These are phyloP conservation scores for Xylaria polymorpha DNA, from an alignment of 2,329 filamentous ascomycete species.

Conservation along the genomic window DNA sequence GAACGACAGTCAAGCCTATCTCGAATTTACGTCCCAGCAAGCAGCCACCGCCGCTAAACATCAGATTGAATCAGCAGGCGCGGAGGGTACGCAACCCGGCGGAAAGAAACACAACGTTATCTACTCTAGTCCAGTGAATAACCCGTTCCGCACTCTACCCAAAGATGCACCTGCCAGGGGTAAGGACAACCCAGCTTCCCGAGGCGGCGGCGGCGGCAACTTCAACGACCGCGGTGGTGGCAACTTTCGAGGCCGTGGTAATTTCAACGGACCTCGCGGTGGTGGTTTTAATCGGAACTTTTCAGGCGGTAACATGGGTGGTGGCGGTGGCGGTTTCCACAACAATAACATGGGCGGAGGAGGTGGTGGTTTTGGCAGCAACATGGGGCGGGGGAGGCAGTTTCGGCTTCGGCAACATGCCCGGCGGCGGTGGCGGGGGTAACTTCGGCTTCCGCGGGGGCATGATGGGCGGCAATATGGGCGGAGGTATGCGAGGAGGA, in stretches of 20 bases:
- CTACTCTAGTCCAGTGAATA: slow-evolving; percentile 80
- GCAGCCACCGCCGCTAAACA: slow-evolving; percentile 88
- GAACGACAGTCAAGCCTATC: slow-evolving; percentile 73
- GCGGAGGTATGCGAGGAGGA: slow-evolving; percentile 48
- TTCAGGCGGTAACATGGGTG: slow-evolving; percentile 45
- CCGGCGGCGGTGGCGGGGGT: slow-evolving; percentile 46
- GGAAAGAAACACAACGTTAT: slow-evolving; percentile 79
- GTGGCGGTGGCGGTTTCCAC: slow-evolving; percentile 48
- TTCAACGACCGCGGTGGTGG: slow-evolving; percentile 58
- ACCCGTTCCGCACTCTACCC: slow-evolving; percentile 90
- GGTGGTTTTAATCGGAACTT: slow-evolving; percentile 51
- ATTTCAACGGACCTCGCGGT: slow-evolving; percentile 49
- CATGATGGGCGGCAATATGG: slow-evolving; percentile 51
- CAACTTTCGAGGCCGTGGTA: slow-evolving; percentile 49
- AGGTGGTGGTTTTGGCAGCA: slow-evolving; percentile 49
- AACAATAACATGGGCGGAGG: slow-evolving; percentile 46
- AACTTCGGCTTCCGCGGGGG: slow-evolving; percentile 50
- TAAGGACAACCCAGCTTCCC: slow-evolving; percentile 66
- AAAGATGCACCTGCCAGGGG: slow-evolving; percentile 83
- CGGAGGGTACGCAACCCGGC: slow-evolving; percentile 64
- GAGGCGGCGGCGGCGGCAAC: slow-evolving; percentile 63
- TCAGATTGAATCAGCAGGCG: slow-evolving; percentile 71
- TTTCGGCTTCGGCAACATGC: slow-evolving; percentile 49
- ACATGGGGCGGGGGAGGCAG: slow-evolving; percentile 49
- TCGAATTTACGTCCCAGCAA: slow-evolving; percentile 86